Conservation (phyloP, 345 rosid genomes). For the Euphorbia tirucalli region DNA sequence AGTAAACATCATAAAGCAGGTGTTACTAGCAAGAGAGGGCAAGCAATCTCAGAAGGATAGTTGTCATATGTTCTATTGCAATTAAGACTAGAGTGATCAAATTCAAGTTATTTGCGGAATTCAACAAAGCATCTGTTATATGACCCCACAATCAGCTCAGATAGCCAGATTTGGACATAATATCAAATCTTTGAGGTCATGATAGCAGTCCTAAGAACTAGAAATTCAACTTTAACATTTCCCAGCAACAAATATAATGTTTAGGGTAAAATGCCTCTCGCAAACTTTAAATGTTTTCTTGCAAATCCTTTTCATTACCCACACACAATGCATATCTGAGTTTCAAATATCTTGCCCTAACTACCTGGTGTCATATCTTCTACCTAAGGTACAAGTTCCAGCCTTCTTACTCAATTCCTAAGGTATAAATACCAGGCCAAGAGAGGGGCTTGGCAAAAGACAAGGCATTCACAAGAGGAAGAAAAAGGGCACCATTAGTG, state of each 20-base stretch:
- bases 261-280: no score
- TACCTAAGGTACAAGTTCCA: neutral
- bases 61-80: neutral
- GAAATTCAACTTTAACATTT: neutral
- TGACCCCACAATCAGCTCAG: neutral
- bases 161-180: neutral
- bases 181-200: neutral
- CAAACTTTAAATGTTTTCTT: no score
- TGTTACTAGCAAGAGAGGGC: neutral
- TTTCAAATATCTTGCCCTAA: neutral
- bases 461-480: neutral
- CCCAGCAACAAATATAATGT: neutral
- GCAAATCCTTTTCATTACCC: no score
- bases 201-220: neutral
- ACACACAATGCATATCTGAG: neutral
- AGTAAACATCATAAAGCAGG: slow-evolving; percentile 4
- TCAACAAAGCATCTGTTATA: neutral
- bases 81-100: neutral
- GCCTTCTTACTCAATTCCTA: neutral
- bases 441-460: neutral
- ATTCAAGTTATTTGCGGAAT: neutral
- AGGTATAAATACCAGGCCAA: slow-evolving; percentile 1
- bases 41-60: neutral
- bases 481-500: neutral
- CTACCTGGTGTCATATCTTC: neutral